A percentile compares a stretch with the other conserved stretches of the same genome.
These are phyloP conservation scores for Strigomonas culicis DNA, from an alignment of 208 protist genomes.

Conservation along the genomic window DNA sequence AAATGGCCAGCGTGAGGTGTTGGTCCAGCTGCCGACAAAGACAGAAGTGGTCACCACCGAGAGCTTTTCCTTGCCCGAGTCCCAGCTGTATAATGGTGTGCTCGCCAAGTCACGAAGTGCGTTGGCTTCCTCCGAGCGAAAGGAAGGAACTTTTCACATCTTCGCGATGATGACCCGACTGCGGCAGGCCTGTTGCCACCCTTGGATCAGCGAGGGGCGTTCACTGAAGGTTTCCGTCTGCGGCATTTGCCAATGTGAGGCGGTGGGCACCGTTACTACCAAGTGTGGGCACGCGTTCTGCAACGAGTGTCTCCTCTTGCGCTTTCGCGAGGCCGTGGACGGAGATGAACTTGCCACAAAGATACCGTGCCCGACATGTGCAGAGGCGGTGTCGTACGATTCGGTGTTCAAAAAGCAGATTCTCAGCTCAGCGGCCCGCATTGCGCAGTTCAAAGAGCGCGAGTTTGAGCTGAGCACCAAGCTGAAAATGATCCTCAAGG, in stretches of 20 bases:
- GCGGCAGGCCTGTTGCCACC: constrained; percentile 91
- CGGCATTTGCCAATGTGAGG: constrained; percentile 76
- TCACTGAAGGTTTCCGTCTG: constrained; percentile 67
- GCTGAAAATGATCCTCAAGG: constrained; percentile 73
- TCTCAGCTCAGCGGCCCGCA: constrained; percentile 58
- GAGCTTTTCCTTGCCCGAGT: constrained; percentile 68
- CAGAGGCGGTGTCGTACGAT: constrained; percentile 34
- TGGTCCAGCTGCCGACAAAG: constrained; percentile 81
- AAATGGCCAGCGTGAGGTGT: constrained; percentile 71
- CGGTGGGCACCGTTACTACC: constrained; percentile 32
- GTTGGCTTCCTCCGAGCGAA: constrained; percentile 43
- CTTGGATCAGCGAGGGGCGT: constrained; percentile 74
- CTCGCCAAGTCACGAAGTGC: constrained; percentile 69
- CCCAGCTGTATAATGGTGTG: constrained; percentile 84
- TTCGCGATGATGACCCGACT: constrained; percentile 94
- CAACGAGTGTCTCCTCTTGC: constrained; percentile 74
- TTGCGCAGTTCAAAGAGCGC: constrained; percentile 62
- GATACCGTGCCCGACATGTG: constrained; percentile 65
- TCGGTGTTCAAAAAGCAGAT: constrained; percentile 58
- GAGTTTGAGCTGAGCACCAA: constrained; percentile 85
- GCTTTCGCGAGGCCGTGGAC: constrained; percentile 74
- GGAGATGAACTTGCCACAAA: constrained; percentile 60
- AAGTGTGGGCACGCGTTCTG: constrained; percentile 89
- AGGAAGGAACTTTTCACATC: constrained; percentile 81
- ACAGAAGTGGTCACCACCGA: constrained; percentile 62